Evolutionary conservation across 371 early-diverging fungal genomes (phyloP).

Genomic region (Haplosporangium sp.): DNA sequence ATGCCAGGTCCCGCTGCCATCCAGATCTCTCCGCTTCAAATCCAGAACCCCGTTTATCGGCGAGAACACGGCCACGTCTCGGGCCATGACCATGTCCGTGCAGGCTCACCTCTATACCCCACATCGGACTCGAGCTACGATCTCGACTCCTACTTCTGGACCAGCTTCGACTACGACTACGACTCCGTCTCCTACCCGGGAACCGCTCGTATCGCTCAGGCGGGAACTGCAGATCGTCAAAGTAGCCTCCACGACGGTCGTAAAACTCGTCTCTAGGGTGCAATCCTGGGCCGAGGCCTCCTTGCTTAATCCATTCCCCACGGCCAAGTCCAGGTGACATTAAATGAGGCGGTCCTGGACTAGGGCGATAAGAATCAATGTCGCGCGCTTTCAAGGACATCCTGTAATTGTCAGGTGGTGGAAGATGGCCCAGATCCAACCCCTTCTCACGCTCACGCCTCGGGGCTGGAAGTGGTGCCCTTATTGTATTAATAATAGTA

Average conservation of each 20-base stretch:
- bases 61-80: slow-evolving; percentile 43
- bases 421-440: slow-evolving; percentile 13
- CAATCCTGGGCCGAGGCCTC: slow-evolving; percentile 11
- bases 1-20: slow-evolving; percentile 56
- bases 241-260: slow-evolving; percentile 47
- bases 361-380: slow-evolving; percentile 34
- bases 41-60: slow-evolving; percentile 39
- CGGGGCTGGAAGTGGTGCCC: slow-evolving; percentile 18
- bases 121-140: slow-evolving; percentile 58
- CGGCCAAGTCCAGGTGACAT: slow-evolving; percentile 34
- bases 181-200: slow-evolving; percentile 36
- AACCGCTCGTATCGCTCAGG: slow-evolving; percentile 42
- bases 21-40: slow-evolving; percentile 37
- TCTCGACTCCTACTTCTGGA: slow-evolving; percentile 58
- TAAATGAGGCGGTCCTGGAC: slow-evolving; percentile 26
- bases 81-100: slow-evolving; percentile 50
- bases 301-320: slow-evolving; percentile 41
- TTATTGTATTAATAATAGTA: not conserved
- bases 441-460: slow-evolving; percentile 47
- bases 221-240: slow-evolving; percentile 46
- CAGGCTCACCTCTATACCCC: slow-evolving; percentile 40
- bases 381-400: slow-evolving; percentile 27
- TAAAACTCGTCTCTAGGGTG: slow-evolving; percentile 41
- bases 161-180: slow-evolving; percentile 57
- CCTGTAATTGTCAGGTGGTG: slow-evolving; percentile 26